A percentile compares a stretch with the other conserved stretches of the same genome.
Conservation (phyloP, 2,329 filamentous ascomycete species). For the Aspergillus sp. region DNA sequence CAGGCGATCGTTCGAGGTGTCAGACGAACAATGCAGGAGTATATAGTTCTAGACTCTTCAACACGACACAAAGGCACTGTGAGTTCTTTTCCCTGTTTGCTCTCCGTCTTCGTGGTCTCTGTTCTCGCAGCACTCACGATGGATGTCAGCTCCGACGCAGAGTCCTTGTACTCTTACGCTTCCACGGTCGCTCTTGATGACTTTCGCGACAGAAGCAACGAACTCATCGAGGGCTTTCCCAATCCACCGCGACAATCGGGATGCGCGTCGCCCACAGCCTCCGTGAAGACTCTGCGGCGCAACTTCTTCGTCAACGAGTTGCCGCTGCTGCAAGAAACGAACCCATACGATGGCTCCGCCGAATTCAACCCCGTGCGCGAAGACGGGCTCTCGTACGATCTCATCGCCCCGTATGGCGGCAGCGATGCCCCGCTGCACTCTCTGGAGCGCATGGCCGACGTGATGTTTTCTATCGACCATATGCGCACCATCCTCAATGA, state of each 20-base stretch:
- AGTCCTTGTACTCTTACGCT: conserved; percentile 10
- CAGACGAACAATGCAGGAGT: not conserved
- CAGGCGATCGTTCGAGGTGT: not conserved
- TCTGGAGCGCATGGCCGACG: conserved; percentile 64
- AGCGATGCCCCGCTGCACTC: conserved; percentile 42
- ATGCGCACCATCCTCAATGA: conserved; percentile 65
- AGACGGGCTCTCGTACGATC: conserved; percentile 34
- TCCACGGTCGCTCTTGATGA: conserved; percentile 10
- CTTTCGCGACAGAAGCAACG: conserved; percentile 18
- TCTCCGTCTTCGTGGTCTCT: not conserved
- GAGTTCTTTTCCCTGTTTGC: not conserved
- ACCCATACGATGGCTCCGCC: conserved; percentile 25
- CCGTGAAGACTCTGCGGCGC: conserved; percentile 28
- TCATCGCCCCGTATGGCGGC: conserved; percentile 32
- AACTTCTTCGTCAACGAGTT: conserved; percentile 27
- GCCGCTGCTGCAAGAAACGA: conserved; percentile 28
- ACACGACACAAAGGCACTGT: not conserved
- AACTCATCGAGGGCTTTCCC: conserved; percentile 25
- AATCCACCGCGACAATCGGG: conserved; percentile 19
- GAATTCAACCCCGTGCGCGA: conserved; percentile 32
- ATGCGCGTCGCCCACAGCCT: conserved; percentile 16
- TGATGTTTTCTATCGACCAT: conserved; percentile 66
- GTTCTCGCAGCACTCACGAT: not conserved
- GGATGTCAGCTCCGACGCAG: conserved; percentile 7
- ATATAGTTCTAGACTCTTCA: not conserved